These are phyloP conservation scores for Calonectria pteridis DNA, from an alignment of 2,329 filamentous ascomycete species.

Conservation along the genomic window DNA sequence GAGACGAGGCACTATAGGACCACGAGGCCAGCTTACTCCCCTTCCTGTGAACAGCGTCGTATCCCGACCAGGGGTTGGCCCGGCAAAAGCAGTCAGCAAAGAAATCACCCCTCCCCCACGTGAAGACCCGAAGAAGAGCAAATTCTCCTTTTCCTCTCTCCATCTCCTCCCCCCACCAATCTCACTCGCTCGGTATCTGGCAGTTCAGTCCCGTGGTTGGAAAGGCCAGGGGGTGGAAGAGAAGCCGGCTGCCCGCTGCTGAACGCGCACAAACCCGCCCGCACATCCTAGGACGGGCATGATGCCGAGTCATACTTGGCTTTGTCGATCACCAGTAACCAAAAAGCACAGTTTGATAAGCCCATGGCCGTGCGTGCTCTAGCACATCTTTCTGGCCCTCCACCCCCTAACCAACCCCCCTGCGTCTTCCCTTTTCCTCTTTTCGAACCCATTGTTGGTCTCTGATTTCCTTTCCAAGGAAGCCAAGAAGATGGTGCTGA, in stretches of 20 bases:
- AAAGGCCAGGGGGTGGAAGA: background rate
- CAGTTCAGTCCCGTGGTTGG: background rate
- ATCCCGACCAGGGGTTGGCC: slow-evolving; percentile 29
- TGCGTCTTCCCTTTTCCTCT: background rate
- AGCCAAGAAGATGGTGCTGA: background rate
- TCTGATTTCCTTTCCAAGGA: background rate
- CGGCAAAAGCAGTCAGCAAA: slow-evolving; percentile 23
- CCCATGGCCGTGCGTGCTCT: slow-evolving; percentile 19
- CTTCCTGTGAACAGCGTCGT: slow-evolving; percentile 22
- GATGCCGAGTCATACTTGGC: slow-evolving; percentile 18
- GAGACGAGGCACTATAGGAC: background rate
- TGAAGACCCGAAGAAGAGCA: background rate
- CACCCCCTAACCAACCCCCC: background rate
- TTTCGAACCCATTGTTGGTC: background rate
- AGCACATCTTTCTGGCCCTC: background rate
- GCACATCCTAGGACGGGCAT: background rate
- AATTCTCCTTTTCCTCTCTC: background rate
- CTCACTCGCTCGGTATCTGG: background rate
- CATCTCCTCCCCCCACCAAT: background rate
- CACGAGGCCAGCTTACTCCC: slow-evolving; percentile 15
- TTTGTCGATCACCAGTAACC: slow-evolving; percentile 18
- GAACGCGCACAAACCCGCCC: slow-evolving; percentile 1
- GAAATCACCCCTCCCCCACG: slow-evolving; percentile 2
- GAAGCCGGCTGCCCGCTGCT: slow-evolving; percentile 3
- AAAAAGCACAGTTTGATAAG: slow-evolving; percentile 17